A percentile compares a stretch with the other conserved stretches of the same genome.
Conservation (phyloP, 2,329 filamentous ascomycete species). For the Fusarium camptoceras region DNA sequence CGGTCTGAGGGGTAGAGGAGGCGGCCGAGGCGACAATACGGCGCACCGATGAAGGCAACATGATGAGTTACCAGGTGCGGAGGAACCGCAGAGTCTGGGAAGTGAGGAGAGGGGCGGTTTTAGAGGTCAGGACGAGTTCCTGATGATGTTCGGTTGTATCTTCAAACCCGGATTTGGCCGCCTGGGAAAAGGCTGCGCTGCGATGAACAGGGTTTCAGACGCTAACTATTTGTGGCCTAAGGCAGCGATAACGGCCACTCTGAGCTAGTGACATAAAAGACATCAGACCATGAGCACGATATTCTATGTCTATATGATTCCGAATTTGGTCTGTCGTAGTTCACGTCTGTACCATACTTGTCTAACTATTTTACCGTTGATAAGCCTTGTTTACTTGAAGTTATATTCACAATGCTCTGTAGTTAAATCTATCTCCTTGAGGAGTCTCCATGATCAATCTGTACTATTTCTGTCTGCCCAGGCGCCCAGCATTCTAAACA, state of each 20-base stretch:
- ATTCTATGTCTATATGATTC: not conserved
- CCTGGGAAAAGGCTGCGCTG: constrained; percentile 52
- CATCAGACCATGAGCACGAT: not conserved
- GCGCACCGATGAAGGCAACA: constrained; percentile 68
- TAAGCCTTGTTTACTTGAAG: not conserved
- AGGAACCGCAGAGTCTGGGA: constrained; percentile 29
- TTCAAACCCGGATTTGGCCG: constrained; percentile 54
- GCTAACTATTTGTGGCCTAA: constrained; percentile 52
- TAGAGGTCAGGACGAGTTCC: constrained; percentile 47
- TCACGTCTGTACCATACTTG: not conserved
- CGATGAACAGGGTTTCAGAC: constrained; percentile 39
- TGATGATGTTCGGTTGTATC: constrained; percentile 51
- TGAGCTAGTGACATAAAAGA: constrained; percentile 6
- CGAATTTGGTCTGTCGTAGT: not conserved
- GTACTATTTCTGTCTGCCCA: not conserved
- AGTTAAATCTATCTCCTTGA: not conserved
- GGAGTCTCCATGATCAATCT: not conserved
- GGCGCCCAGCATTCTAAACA: not conserved
- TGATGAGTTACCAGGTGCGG: constrained; percentile 51
- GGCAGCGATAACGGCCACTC: constrained; percentile 49
- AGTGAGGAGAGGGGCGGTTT: constrained; percentile 35
- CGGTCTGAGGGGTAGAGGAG: constrained; percentile 59
- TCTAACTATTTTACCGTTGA: too few species aligned
- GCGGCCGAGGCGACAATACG: constrained; percentile 63
- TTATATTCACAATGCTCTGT: not conserved